phyloP scores from a whole-genome alignment of 768 basidiomycete genomes.

The Russula compacta region DNA sequence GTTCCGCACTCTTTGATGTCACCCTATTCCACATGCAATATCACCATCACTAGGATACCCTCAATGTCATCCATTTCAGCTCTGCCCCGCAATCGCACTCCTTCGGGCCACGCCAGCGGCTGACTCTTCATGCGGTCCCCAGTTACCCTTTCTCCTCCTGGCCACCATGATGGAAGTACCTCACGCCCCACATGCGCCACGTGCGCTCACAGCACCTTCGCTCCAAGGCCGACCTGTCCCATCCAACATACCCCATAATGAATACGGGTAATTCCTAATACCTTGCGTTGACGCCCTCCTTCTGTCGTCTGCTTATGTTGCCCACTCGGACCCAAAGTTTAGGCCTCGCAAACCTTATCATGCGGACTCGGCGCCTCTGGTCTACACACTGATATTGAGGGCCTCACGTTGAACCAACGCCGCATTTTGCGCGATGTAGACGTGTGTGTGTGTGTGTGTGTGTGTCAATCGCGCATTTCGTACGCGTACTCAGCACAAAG shows the following conservation, averaged over 20 bases:
- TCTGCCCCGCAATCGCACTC: neutral
- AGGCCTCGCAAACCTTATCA: neutral
- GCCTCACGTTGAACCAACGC: neutral
- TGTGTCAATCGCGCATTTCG: neutral
- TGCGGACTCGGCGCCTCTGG: neutral
- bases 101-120: neutral
- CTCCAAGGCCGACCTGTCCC: neutral
- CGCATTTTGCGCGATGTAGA: neutral
- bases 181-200: neutral
- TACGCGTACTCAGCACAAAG: neutral
- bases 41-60: slow-evolving; percentile 1
- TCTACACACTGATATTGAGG: neutral
- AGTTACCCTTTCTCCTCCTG: neutral
- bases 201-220: neutral
- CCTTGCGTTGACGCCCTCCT: neutral
- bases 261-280: neutral
- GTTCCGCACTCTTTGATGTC: neutral
- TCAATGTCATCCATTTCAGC: slow-evolving; percentile 1
- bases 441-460: neutral
- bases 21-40: neutral
- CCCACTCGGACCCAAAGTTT: neutral
- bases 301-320: neutral
- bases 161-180: neutral
- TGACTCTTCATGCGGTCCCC: neutral
- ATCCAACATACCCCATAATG: neutral